phyloP scores from a whole-genome alignment of 495 filamentous ascomycete genomes.

The Parmelia sp. region DNA sequence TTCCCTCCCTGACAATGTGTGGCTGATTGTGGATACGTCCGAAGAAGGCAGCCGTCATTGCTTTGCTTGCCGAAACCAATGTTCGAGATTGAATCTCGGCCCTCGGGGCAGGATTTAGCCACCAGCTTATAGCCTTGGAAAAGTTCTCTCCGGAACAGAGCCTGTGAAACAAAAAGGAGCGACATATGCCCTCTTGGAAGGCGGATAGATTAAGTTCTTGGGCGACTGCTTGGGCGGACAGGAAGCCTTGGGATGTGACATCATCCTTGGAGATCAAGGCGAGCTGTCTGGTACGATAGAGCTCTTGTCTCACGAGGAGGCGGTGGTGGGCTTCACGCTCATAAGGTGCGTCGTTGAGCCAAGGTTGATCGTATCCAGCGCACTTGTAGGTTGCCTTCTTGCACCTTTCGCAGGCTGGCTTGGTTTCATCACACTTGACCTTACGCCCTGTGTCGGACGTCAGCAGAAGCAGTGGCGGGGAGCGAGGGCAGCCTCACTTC shows the following conservation, averaged over 20 bases:
- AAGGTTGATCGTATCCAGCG: slow-evolving; percentile 18
- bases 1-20: not conserved
- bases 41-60: slow-evolving; percentile 13
- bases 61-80: slow-evolving; percentile 17
- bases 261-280: not conserved
- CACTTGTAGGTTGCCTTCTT: slow-evolving; percentile 18
- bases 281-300: not conserved
- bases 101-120: slow-evolving; percentile 10
- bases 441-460: slow-evolving; percentile 29
- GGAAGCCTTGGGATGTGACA: slow-evolving; percentile 9
- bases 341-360: slow-evolving; percentile 7
- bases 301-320: not conserved
- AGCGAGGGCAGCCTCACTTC: slow-evolving; percentile 13
- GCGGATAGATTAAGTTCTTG: slow-evolving; percentile 9
- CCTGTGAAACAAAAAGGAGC: slow-evolving; percentile 13
- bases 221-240: not conserved
- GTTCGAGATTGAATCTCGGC: slow-evolving; percentile 13
- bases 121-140: slow-evolving; percentile 12
- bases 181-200: slow-evolving; percentile 15
- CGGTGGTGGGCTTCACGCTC: slow-evolving; percentile 5
- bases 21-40: slow-evolving; percentile 13
- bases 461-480: not conserved
- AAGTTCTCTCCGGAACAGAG: not conserved
- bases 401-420: slow-evolving; percentile 16
- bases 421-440: slow-evolving; percentile 36